These are phyloP conservation scores for Talaromyces ruber DNA, from an alignment of 495 filamentous ascomycete species.

Conservation along the genomic window DNA sequence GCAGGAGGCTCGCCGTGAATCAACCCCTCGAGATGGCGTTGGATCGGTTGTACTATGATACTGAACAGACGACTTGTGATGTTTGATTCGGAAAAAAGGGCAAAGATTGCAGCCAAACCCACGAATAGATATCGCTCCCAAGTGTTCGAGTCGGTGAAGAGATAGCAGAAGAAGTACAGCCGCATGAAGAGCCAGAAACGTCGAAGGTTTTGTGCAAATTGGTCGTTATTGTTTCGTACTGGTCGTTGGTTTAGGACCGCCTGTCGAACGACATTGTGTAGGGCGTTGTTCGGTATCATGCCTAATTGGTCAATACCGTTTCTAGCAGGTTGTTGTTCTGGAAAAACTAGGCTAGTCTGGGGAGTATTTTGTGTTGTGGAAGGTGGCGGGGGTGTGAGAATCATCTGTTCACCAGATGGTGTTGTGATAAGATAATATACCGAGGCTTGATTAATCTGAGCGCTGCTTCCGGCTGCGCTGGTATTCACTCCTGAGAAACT, in stretches of 20 bases:
- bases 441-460: background rate
- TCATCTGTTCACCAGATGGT: conserved; percentile 3
- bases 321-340: background rate
- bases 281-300: conserved; percentile 3
- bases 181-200: conserved; percentile 73
- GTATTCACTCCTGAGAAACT: background rate
- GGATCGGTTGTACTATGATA: conserved; percentile 51
- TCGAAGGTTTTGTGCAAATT: conserved; percentile 43
- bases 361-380: background rate
- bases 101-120: conserved; percentile 43
- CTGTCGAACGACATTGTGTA: conserved; percentile 30
- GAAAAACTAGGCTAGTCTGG: background rate
- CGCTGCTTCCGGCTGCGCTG: background rate
- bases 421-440: conserved; percentile 2
- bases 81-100: conserved; percentile 60
- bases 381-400: background rate
- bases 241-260: conserved; percentile 30
- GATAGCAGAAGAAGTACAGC: conserved; percentile 67
- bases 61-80: conserved; percentile 49
- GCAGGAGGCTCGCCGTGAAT: conserved; percentile 32
- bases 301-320: background rate
- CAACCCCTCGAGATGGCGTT: conserved; percentile 65
- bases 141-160: conserved; percentile 64
- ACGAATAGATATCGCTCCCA: conserved; percentile 64
- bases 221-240: conserved; percentile 30